Conservation (phyloP, 176 grass and related monocot genomes). For the Oryza glumipatula region DNA sequence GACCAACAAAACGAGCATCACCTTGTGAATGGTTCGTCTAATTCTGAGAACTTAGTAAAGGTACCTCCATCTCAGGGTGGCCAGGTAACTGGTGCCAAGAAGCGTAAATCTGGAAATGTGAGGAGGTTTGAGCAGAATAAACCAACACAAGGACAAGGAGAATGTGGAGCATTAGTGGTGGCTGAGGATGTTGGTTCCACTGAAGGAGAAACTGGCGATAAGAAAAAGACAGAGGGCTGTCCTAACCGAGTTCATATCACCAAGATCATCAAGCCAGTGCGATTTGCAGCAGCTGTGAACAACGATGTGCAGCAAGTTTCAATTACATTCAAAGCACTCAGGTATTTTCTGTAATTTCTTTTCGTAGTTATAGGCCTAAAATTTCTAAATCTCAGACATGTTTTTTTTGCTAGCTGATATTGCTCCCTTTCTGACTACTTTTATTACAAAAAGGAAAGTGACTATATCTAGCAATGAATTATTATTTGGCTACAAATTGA, state of each 20-base stretch:
- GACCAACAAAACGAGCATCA: conserved; percentile 48
- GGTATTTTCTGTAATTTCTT: conserved; percentile 42
- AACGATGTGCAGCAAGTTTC: conserved; percentile 85
- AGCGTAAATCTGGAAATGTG: conserved; percentile 87
- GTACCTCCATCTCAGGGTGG: conserved; percentile 52
- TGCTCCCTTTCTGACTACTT: neutral
- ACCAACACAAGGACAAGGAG: conserved; percentile 33
- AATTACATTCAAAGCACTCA: conserved; percentile 82
- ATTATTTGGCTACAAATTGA: neutral
- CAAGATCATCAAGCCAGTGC: conserved; percentile 80
- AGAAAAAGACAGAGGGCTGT: conserved; percentile 51
- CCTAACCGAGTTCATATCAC: conserved; percentile 51
- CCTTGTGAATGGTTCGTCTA: conserved; percentile 47
- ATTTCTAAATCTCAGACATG: conserved; percentile 6
- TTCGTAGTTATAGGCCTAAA: neutral
- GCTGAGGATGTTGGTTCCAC: conserved; percentile 56
- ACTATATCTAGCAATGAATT: neutral
- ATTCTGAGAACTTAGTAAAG: conserved; percentile 43
- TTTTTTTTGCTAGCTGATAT: neutral
- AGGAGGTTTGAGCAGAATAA: conserved; percentile 76
- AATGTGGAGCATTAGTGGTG: conserved; percentile 41
- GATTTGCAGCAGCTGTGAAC: conserved; percentile 55
- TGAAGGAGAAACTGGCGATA: conserved; percentile 64
- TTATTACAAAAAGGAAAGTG: neutral
- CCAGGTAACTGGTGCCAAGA: conserved; percentile 92